Base-by-base conservation (phyloP, 129 eudicot species). In the Helianthus tuberosus region DNA sequence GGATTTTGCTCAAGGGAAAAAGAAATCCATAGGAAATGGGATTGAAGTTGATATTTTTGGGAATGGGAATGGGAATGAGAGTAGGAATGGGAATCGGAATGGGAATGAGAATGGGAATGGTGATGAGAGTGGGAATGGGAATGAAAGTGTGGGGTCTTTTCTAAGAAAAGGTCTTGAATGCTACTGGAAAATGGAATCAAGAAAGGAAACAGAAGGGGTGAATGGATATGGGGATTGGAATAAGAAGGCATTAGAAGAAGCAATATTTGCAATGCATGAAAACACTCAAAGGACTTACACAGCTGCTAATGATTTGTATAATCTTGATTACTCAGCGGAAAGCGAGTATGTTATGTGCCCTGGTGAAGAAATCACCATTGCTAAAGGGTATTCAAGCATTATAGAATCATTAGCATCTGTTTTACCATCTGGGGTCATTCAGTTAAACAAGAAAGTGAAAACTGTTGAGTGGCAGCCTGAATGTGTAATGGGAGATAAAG, bases 301-400 rank as follows among this genome's bases (percentile, higher is more conserved):
- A 44, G 82, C 91, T 54, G 98, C 98, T 32, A 91, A 83, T 70
- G 88, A 92, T 64, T 77, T 92, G 79, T 14, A 59, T 58, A 80
- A 53, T 17, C 94, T 92, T 66, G 96, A 92, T 86, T 89, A 83
- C 67, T 69, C 64, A 62, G 93, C 92, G 1, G 98, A 89, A 62
- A 92, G 89, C 43, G 95, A 92, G 76, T 92, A 89, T 63, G 67
- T 43, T 12, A 77, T 89, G 94, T 89, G 84, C 63, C 94, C 98
- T 2, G 98, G 98, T 51, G 94, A 89, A 64, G 96, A 92, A 68
- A 87, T 89, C 80, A 87, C 95, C 32, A 87, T 92, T 71, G 96
- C 98, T 20, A 85, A 77, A 78, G 98, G 98, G 11, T 92, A 92
- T 70, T 74, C 80, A 60, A 86, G 88, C 41, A 78, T 92, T 38